Evolutionary conservation across 495 filamentous ascomycete species (phyloP).

Genomic region (Bryoglossum gracile): DNA sequence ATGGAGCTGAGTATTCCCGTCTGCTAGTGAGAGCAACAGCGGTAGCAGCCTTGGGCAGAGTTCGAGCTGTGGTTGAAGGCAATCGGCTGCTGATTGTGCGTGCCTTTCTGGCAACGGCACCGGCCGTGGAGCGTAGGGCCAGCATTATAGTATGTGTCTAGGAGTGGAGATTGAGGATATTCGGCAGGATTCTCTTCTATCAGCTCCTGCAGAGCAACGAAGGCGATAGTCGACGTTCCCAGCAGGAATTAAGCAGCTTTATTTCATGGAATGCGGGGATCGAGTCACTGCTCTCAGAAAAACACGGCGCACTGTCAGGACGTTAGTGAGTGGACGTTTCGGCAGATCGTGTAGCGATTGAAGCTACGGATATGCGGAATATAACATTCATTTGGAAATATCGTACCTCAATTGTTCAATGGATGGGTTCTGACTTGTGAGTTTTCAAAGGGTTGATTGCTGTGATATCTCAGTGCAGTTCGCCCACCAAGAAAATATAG

Average conservation of each 20-base stretch:
- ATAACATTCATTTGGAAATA: too few species aligned
- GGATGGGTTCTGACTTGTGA: neutral
- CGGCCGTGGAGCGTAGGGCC: conserved; percentile 24
- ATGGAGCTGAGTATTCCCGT: conserved; percentile 22
- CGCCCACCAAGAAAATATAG: conserved; percentile 2
- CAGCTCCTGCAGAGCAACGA: conserved; percentile 20
- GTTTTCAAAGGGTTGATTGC: conserved; percentile 5
- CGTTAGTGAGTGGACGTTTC: too few species aligned
- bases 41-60: conserved; percentile 21
- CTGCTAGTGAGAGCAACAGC: conserved; percentile 15
- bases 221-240: conserved; percentile 13
- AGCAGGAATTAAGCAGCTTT: conserved; percentile 12
- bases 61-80: conserved; percentile 7
- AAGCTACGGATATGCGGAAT: too few species aligned
- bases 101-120: conserved; percentile 22
- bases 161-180: conserved; percentile 18
- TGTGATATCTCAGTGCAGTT: too few species aligned
- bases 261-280: conserved; percentile 21
- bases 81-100: conserved; percentile 15
- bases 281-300: conserved; percentile 3
- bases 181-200: conserved; percentile 5
- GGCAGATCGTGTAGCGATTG: too few species aligned
- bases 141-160: conserved; percentile 20
- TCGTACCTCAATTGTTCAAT: conserved; percentile 16
- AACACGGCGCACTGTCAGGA: conserved; percentile 21